Base-by-base conservation (phyloP, 2,329 filamentous ascomycete species). In the Aspergillus phoenicis region DNA sequence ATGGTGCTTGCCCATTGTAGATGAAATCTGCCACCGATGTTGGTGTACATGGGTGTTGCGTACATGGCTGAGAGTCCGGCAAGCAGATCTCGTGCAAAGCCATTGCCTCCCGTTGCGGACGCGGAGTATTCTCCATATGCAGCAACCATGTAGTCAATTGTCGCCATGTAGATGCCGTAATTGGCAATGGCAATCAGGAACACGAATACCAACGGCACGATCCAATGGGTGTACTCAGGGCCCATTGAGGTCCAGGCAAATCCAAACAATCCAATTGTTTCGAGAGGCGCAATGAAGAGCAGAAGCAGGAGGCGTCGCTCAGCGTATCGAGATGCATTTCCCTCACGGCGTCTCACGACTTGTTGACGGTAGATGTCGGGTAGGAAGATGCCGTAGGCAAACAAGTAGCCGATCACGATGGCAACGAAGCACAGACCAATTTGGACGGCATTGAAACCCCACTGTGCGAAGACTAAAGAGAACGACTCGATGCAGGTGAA, bases 401-500 rank as follows among this genome's bases (percentile, higher is more conserved):
- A 60, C 33, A 86, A 51, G 65, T 88, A 88, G 3, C 84, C 85
- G 17, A 85, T 63, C 33, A 83, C 64, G 22, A 84, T 78, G 4
- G 74, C 61, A 28, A 66, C 56, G 45, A 71, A 71, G 57, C 64
- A 69, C 4, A 70, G 52, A 2, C 68, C 67, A 20, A 68, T 67
- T 24, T 61, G 52, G 5, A 66, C 47, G 10, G 69, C 51, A 43
- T 63, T 43, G 41, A 71, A 70, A 2, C 45, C 55, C 67, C 68
- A 71, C 39, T 68, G 64, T n/a, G 63, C 55, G 39, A 67, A 66
- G 2, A 92, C 89, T 2, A 90, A 80, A 0, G 79, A 76, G 66
- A 91, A 92, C 0, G 86, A 89, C 72, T 91, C 87, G 57, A 91
- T 86, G 72, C 89, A 90, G 81, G 90, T 90, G 79, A 91, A 92